Evolutionary conservation across 169 alveolate genomes (phyloP).

Genomic region (Eimeria falciformis): DNA sequence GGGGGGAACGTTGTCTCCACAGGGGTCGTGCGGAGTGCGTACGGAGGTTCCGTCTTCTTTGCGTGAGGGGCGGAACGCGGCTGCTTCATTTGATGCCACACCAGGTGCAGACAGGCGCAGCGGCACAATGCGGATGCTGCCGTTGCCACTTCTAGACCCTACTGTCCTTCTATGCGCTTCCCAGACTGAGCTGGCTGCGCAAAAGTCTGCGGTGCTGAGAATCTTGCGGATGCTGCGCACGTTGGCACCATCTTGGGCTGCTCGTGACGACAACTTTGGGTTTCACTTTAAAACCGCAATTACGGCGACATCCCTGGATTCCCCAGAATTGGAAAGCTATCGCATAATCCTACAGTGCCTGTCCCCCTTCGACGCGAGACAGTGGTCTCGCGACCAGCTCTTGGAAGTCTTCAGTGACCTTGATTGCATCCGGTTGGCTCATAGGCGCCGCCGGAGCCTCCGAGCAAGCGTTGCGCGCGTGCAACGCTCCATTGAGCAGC

Average conservation of each 20-base stretch:
- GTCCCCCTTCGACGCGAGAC: conserved; percentile 66
- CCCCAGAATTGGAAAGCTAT: conserved; percentile 55
- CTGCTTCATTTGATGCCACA: background rate
- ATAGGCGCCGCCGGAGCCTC: conserved; percentile 66
- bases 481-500: conserved; percentile 56
- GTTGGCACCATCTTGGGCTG: conserved; percentile 77
- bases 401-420: conserved; percentile 75
- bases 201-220: conserved; percentile 67
- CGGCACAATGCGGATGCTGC: conserved; percentile 17
- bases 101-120: background rate
- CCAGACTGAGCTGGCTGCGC: conserved; percentile 70
- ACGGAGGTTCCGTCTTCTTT: background rate
- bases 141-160: conserved; percentile 74
- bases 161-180: conserved; percentile 74
- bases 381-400: conserved; percentile 71
- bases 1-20: background rate
- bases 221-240: conserved; percentile 69
- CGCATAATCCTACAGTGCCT: conserved; percentile 71
- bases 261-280: conserved; percentile 73
- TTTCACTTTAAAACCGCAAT: conserved; percentile 62
- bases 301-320: conserved; percentile 60
- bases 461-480: conserved; percentile 60
- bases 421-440: conserved; percentile 67
- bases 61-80: background rate
- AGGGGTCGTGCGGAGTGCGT: conserved; percentile 2